Evolutionary conservation across 768 basidiomycete genomes (phyloP).

Genomic region (Roridomyces roridus): DNA sequence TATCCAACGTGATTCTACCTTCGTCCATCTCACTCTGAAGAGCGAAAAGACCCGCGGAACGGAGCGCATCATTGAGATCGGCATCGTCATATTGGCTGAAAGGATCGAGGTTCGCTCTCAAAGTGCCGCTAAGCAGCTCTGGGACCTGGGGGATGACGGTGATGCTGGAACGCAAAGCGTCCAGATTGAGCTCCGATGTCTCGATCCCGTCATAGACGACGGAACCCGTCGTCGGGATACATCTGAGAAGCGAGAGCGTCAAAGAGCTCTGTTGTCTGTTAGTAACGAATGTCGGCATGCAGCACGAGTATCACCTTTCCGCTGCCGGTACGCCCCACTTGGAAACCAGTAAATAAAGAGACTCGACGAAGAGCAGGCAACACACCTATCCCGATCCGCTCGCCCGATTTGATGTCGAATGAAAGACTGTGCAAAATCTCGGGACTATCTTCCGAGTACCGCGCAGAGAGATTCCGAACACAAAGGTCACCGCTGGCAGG

Average conservation of each 20-base stretch:
- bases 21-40: slow-evolving; percentile 40
- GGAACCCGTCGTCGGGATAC: slow-evolving; percentile 50
- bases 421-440: slow-evolving; percentile 59
- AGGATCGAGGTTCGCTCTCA: slow-evolving; percentile 47
- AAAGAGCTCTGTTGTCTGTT: slow-evolving; percentile 51
- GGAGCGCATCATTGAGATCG: slow-evolving; percentile 39
- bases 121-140: slow-evolving; percentile 46
- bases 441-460: slow-evolving; percentile 59
- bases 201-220: slow-evolving; percentile 51
- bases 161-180: slow-evolving; percentile 60
- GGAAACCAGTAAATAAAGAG: neutral
- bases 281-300: too few relatives aligned
- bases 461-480: slow-evolving; percentile 46
- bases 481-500: slow-evolving; percentile 22
- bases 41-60: slow-evolving; percentile 37
- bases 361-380: neutral
- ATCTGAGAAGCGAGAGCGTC: slow-evolving; percentile 27
- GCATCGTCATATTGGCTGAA: slow-evolving; percentile 50
- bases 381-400: slow-evolving; percentile 58
- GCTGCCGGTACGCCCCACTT: slow-evolving; percentile 52
- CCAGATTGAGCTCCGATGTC: slow-evolving; percentile 57
- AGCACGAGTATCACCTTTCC: slow-evolving; percentile 63
- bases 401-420: slow-evolving; percentile 58
- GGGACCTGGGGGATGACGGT: slow-evolving; percentile 61
- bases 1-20: slow-evolving; percentile 24